Percentiles rank a stretch among this genome's conserved stretches.
phyloP scores from a whole-genome alignment of 805 yeast species.

The Phaffomyces antillensis region DNA sequence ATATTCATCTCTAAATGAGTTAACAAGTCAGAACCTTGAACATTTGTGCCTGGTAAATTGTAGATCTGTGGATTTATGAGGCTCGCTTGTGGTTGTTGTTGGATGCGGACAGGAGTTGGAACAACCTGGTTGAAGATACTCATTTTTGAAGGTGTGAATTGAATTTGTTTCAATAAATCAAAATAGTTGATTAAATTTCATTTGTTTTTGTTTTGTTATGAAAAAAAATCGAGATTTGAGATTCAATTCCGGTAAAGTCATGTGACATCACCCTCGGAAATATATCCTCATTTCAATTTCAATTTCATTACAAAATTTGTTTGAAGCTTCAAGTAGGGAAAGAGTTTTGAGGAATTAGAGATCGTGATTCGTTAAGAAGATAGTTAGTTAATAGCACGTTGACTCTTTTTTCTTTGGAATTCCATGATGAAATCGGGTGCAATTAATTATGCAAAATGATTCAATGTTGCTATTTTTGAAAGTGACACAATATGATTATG shows the following conservation, averaged over 20 bases:
- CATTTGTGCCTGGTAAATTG: constrained; percentile 16
- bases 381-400: too few relatives aligned
- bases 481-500: not conserved
- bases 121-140: constrained; percentile 6
- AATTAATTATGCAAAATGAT: too few relatives aligned
- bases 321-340: too few relatives aligned
- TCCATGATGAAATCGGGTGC: not conserved
- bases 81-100: constrained; percentile 4
- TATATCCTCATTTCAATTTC: not conserved
- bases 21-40: constrained; percentile 18
- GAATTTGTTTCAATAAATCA: too few relatives aligned
- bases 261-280: not conserved
- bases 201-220: not conserved
- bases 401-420: not conserved
- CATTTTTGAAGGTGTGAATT: not conserved
- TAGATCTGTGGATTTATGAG: constrained; percentile 2
- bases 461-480: not conserved
- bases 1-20: constrained; percentile 20
- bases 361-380: too few relatives aligned
- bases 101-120: constrained; percentile 11
- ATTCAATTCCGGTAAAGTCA: not conserved
- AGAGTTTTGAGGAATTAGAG: too few relatives aligned
- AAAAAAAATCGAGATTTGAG: not conserved
- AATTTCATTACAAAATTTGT: too few relatives aligned
- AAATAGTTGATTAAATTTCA: too few relatives aligned